A percentile compares a stretch with the other conserved stretches of the same genome.
phyloP scores from a whole-genome alignment of 2,329 filamentous ascomycete species.

The Trichoderma sp. region DNA sequence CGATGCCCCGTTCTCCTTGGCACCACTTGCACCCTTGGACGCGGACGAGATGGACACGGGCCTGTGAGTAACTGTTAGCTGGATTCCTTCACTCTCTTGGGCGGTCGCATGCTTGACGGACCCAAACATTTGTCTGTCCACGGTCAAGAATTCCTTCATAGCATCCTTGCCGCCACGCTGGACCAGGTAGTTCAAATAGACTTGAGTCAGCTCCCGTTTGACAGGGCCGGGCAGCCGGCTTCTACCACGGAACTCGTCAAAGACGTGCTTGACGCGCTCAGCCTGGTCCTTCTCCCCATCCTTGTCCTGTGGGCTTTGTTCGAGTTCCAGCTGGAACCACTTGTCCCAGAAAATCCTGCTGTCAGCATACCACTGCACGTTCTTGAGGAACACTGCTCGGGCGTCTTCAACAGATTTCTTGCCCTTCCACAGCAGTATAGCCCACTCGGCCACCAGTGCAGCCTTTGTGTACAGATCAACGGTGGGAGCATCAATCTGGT shows the following conservation, averaged over 20 bases:
- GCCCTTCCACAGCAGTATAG: slow-evolving; percentile 79
- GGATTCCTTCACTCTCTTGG: neutral
- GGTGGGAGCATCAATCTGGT: slow-evolving; percentile 69
- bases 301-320: slow-evolving; percentile 50
- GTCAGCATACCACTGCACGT: slow-evolving; percentile 78
- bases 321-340: slow-evolving; percentile 85
- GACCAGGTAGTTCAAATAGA: slow-evolving; percentile 81
- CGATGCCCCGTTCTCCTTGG: slow-evolving; percentile 46
- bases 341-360: slow-evolving; percentile 86
- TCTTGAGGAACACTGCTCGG: slow-evolving; percentile 76
- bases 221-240: slow-evolving; percentile 64
- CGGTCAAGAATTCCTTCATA: slow-evolving; percentile 77
- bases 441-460: slow-evolving; percentile 84
- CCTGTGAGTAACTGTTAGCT: slow-evolving; percentile 22
- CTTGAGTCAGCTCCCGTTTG: slow-evolving; percentile 71
- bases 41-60: slow-evolving; percentile 25
- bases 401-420: slow-evolving; percentile 79
- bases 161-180: slow-evolving; percentile 77
- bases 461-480: slow-evolving; percentile 80
- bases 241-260: slow-evolving; percentile 70
- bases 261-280: slow-evolving; percentile 74
- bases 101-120: slow-evolving; percentile 37
- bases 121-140: slow-evolving; percentile 89
- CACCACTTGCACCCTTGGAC: slow-evolving; percentile 20
- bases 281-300: slow-evolving; percentile 46